A percentile compares a stretch with the other conserved stretches of the same genome.
Evolutionary conservation across 192 early-diverging fungal species (phyloP).

Genomic region (Spinellus fusiger): DNA sequence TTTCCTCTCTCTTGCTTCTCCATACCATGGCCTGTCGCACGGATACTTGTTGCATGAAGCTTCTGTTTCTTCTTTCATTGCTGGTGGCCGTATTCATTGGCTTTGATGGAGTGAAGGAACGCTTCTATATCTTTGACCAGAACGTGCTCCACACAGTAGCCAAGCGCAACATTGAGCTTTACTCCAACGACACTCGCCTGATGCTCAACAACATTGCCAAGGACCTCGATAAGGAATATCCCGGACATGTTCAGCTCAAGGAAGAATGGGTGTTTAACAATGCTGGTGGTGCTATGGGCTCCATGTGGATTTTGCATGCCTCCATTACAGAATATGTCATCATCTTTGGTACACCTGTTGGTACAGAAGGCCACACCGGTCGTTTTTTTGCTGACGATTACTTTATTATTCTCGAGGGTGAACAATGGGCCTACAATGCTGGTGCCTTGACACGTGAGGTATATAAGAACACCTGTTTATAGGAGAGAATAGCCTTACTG

Average conservation of each 20-base stretch:
- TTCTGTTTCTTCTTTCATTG: constrained; percentile 20
- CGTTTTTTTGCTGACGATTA: constrained; percentile 39
- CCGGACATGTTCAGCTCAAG: constrained; percentile 31
- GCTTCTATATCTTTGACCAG: constrained; percentile 36
- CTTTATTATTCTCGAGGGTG: constrained; percentile 40
- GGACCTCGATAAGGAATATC: constrained; percentile 29
- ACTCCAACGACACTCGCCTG: constrained; percentile 27
- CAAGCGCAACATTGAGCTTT: constrained; percentile 27
- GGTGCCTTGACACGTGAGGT: constrained; percentile 34
- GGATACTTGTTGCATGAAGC: constrained; percentile 8
- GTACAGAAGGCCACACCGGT: constrained; percentile 42
- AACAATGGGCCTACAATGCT: constrained; percentile 38
- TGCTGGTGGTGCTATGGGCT: constrained; percentile 43
- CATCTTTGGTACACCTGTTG: constrained; percentile 41
- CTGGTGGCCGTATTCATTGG: constrained; percentile 32
- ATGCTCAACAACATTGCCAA: constrained; percentile 30
- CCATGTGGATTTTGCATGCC: constrained; percentile 41
- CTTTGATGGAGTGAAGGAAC: constrained; percentile 29
- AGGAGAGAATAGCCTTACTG: no score
- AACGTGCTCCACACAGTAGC: constrained; percentile 29
- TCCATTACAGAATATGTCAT: constrained; percentile 43
- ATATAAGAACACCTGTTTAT: no score
- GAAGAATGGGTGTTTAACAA: constrained; percentile 47
- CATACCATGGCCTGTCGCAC: background rate
- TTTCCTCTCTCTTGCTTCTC: background rate